Evolutionary conservation across 2,329 filamentous ascomycete species (phyloP).

Genomic region (Alternaria solani): DNA sequence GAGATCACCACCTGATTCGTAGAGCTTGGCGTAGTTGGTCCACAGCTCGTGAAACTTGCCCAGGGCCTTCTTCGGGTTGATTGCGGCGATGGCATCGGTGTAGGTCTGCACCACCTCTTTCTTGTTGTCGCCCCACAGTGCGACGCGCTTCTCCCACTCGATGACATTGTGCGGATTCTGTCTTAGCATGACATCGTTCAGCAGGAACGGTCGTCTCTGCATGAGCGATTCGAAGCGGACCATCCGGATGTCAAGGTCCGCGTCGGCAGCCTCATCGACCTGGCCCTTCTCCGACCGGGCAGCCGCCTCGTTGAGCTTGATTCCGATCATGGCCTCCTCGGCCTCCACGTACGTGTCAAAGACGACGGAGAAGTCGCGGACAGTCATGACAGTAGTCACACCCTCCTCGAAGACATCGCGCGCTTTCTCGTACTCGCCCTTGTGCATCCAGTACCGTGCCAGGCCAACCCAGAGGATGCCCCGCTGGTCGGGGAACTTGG

Average conservation of each 20-base stretch:
- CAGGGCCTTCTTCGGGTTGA: conserved; percentile 91
- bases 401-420: conserved; percentile 95
- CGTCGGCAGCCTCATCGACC: conserved; percentile 83
- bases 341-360: conserved; percentile 98
- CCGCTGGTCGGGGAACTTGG: conserved; percentile 89
- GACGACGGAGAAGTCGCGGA: conserved; percentile 93
- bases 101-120: conserved; percentile 92
- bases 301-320: conserved; percentile 88
- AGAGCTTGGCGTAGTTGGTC: conserved; percentile 97
- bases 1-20: conserved; percentile 86
- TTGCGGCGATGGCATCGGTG: conserved; percentile 89
- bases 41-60: conserved; percentile 95
- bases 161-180: conserved; percentile 96
- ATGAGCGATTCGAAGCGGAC: conserved; percentile 98
- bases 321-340: conserved; percentile 92
- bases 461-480: conserved; percentile 95
- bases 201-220: conserved; percentile 92
- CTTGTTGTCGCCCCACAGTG: conserved; percentile 93
- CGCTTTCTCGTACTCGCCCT: conserved; percentile 89
- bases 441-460: conserved; percentile 95
- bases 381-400: conserved; percentile 97
- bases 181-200: conserved; percentile 93
- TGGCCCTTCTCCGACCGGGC: conserved; percentile 79
- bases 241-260: conserved; percentile 96
- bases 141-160: conserved; percentile 98